Evolutionary conservation across 441 rosid genomes (phyloP), one percentile per base, ranked within the genome.

Genomic region (Arabidopsis lyrata): DNA sequence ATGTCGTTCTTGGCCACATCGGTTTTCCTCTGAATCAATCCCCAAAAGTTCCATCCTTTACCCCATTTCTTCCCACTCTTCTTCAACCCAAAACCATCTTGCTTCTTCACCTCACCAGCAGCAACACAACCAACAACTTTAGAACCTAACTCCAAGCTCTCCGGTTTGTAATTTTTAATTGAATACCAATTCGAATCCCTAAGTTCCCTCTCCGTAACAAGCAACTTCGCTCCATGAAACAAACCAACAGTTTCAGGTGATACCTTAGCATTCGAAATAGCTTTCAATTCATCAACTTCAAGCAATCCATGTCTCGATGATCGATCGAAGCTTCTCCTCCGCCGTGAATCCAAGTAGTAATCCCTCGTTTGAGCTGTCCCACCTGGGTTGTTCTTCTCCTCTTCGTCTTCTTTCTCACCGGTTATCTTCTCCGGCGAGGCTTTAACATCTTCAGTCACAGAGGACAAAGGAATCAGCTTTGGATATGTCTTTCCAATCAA

Each of bases 321-420:
- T 80, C 97, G 79, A 59, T 95, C 99, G 3, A 95, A 88, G 80
- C 97, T 93, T 87, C 81, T 88, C 76, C 96, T 88, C 73, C 97
- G 72, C 78, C 92, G 77, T 0, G 93, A 89, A 74, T 95, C 99
- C 6, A 84, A 82, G 73, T 95, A 95, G 66, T 93, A 93, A 56
- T 95, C 97, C 82, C 97, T 92, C 3, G 99, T 95, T 70, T 95
- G 98, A 66, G 85, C 87, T 48, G 97, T 86, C 27, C 98, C 99
- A 5, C 99, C 99, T 9, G 99, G 99, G 45, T 69, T 72, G 45
- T 69, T 72, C 57, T 65, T 61, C 87, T 78, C 80, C 13, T 89
- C 87, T 35, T 92, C 92, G 53, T 90, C 97, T 4, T 87, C 92
- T 1, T 70, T 70, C 45, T 8, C 74, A 7, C 7, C 32, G 14